Evolutionary conservation across 2,329 filamentous ascomycete species (phyloP).

Genomic region (Botrytis tulipae): DNA sequence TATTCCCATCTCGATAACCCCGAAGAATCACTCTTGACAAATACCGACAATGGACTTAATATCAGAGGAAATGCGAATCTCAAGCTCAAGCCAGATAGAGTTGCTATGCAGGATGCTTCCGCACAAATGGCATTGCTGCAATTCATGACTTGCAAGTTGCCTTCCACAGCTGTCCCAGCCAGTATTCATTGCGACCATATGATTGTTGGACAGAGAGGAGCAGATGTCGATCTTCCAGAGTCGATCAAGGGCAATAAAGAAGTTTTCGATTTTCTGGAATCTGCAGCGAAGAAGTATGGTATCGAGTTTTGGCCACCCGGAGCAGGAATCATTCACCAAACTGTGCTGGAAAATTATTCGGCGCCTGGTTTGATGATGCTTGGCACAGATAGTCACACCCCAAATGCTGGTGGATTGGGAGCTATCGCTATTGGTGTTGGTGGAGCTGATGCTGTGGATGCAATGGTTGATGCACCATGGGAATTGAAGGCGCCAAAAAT

Average conservation of each 20-base stretch:
- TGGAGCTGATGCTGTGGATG: constrained; percentile 95
- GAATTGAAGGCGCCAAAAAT: constrained; percentile 94
- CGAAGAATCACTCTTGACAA: constrained; percentile 80
- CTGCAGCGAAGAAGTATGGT: constrained; percentile 83
- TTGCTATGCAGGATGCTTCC: constrained; percentile 98
- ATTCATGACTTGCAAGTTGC: constrained; percentile 96
- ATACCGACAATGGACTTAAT: constrained; percentile 78
- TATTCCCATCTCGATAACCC: constrained; percentile 91
- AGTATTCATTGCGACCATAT: constrained; percentile 99
- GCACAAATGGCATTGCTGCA: constrained; percentile 98
- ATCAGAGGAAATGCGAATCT: constrained; percentile 88
- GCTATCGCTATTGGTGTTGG: constrained; percentile 96
- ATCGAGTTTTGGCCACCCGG: constrained; percentile 96
- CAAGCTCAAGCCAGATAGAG: constrained; percentile 94
- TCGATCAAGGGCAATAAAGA: constrained; percentile 93
- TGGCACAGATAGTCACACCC: constrained; percentile 94
- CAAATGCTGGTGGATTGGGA: constrained; percentile 91
- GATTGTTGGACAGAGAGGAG: constrained; percentile 92
- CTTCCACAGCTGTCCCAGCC: constrained; percentile 85
- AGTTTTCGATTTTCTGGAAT: constrained; percentile 96
- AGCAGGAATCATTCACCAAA: constrained; percentile 96
- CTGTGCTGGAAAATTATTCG: constrained; percentile 95
- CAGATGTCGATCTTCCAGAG: constrained; percentile 76
- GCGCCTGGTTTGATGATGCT: constrained; percentile 99
- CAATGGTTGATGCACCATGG: constrained; percentile 94